These are phyloP conservation scores for Leishmania aethiopica DNA, from an alignment of 208 protist species.

Conservation along the genomic window DNA sequence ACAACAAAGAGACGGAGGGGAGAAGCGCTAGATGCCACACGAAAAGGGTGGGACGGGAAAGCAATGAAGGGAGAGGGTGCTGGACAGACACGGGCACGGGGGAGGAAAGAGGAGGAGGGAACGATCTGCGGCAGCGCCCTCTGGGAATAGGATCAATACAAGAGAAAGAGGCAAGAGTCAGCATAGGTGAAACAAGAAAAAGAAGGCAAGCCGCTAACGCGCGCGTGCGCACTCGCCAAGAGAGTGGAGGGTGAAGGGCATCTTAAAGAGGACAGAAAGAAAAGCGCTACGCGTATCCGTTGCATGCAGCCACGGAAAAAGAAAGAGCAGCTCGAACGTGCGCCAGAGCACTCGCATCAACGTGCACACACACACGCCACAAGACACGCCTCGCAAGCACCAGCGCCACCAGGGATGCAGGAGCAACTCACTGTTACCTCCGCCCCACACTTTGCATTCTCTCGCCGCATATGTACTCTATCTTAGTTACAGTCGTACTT, in stretches of 20 bases:
- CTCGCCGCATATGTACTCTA: background rate
- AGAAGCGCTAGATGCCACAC: background rate
- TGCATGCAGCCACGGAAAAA: background rate
- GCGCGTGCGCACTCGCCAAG: background rate
- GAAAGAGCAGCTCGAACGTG: background rate
- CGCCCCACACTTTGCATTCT: background rate
- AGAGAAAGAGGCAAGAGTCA: background rate
- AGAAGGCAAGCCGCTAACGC: background rate
- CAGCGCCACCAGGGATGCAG: background rate
- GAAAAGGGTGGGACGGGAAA: background rate
- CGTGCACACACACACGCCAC: background rate
- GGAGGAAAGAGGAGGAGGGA: background rate
- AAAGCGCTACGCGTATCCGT: background rate
- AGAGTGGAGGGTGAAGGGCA: background rate
- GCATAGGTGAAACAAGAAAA: background rate
- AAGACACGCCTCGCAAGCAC: background rate
- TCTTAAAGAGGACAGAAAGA: background rate
- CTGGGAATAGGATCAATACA: background rate
- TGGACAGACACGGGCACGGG: background rate
- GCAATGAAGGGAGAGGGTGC: background rate
- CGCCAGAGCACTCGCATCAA: background rate
- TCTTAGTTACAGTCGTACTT: background rate
- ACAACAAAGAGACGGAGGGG: background rate
- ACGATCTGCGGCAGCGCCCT: background rate
- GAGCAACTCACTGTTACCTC: background rate